phyloP scores from a whole-genome alignment of 805 yeast genomes.

The Starmerella apicola region DNA sequence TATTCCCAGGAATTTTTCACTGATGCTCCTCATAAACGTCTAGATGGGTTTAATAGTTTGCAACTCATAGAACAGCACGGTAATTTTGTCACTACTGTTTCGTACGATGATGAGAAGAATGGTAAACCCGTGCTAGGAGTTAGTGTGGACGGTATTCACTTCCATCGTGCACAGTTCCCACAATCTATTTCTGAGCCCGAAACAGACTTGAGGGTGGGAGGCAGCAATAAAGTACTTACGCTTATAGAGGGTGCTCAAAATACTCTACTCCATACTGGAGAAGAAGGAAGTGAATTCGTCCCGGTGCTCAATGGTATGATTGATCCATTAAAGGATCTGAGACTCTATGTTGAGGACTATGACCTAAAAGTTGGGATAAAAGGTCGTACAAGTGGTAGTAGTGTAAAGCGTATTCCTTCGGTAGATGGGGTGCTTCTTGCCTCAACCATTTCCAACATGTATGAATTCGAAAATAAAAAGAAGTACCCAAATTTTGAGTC shows the following conservation, averaged over 20 bases:
- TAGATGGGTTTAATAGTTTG: constrained; percentile 38
- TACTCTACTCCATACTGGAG: constrained; percentile 72
- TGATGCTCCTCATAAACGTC: constrained; percentile 30
- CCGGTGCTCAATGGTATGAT: constrained; percentile 58
- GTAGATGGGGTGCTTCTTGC: constrained; percentile 74
- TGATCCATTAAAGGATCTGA: too few relatives aligned
- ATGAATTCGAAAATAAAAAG: constrained; percentile 33
- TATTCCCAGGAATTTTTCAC: constrained; percentile 41
- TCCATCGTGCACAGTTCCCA: constrained; percentile 75
- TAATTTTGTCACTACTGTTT: too few relatives aligned
- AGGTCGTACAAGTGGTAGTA: constrained; percentile 39
- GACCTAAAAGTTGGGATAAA: too few relatives aligned
- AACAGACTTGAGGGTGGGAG: too few relatives aligned
- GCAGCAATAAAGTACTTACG: constrained; percentile 70
- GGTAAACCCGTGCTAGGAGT: constrained; percentile 48
- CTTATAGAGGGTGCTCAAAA: constrained; percentile 80
- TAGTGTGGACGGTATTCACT: constrained; percentile 62
- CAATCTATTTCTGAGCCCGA: constrained; percentile 46
- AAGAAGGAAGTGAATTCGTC: constrained; percentile 80
- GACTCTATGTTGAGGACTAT: too few relatives aligned
- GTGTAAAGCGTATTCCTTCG: constrained; percentile 68
- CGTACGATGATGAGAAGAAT: constrained; percentile 43
- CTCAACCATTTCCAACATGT: constrained; percentile 52
- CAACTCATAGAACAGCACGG: too few relatives aligned
- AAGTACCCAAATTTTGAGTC: constrained; percentile 51